A percentile compares a stretch with the other conserved stretches of the same genome.
Conservation (phyloP, 805 yeast species). For the Ogataea angusta region DNA sequence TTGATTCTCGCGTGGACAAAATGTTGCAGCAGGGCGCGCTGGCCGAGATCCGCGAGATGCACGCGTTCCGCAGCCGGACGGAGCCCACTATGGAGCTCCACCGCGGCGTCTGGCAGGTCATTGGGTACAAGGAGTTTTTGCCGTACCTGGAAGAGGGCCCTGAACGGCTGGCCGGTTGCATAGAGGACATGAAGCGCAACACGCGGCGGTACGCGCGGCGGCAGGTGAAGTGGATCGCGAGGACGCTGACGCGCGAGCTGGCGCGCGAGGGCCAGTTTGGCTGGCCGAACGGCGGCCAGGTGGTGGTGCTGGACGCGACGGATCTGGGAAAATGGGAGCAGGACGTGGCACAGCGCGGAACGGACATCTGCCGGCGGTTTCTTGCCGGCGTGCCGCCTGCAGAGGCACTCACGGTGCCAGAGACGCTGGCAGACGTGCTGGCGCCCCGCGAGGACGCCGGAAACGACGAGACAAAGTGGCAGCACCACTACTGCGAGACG, state of each 20-base stretch:
- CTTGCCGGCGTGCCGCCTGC: slow-evolving; percentile 10
- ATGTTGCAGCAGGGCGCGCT: slow-evolving; percentile 74
- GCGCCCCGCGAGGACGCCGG: slow-evolving; percentile 4
- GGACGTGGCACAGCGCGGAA: slow-evolving; percentile 56
- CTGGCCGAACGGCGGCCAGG: slow-evolving; percentile 56
- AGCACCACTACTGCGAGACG: slow-evolving; percentile 61
- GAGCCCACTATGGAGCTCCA: slow-evolving; percentile 49
- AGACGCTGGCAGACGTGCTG: slow-evolving; percentile 11
- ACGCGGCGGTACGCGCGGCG: slow-evolving; percentile 85
- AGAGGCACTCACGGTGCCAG: slow-evolving; percentile 18
- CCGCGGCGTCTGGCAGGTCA: slow-evolving; percentile 88
- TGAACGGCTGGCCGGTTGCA: slow-evolving; percentile 40
- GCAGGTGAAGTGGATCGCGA: slow-evolving; percentile 89
- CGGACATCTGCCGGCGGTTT: slow-evolving; percentile 39
- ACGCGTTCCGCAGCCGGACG: slow-evolving; percentile 38
- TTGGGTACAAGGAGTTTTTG: slow-evolving; percentile 86
- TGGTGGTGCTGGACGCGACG: slow-evolving; percentile 74
- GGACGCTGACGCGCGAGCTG: slow-evolving; percentile 61
- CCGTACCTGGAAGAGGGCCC: slow-evolving; percentile 41
- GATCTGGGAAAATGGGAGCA: slow-evolving; percentile 60
- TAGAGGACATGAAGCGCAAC: slow-evolving; percentile 73
- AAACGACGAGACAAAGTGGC: slow-evolving; percentile 44
- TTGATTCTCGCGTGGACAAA: slow-evolving; percentile 77
- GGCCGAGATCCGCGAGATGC: slow-evolving; percentile 63
- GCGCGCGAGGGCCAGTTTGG: slow-evolving; percentile 42